A percentile compares a stretch with the other conserved stretches of the same genome.
Conservation (phyloP, 2,329 filamentous ascomycete species). For the Penicillium sp. region DNA sequence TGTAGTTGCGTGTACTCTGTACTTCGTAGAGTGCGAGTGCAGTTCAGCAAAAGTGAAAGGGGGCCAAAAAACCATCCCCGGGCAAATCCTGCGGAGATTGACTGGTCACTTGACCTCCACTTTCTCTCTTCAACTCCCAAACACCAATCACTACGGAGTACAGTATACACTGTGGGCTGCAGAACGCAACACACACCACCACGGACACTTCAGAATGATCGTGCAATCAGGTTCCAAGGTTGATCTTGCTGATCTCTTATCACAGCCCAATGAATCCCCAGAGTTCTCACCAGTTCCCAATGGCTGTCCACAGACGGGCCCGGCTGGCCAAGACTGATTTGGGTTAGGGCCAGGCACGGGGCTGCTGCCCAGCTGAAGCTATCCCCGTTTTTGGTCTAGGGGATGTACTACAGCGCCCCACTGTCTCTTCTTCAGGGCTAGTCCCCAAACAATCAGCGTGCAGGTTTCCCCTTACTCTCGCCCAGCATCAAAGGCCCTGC, state of each 20-base stretch:
- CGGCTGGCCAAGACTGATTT: background rate
- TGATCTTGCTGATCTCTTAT: background rate
- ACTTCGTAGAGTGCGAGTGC: background rate
- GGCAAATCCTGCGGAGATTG: no score
- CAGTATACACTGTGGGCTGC: no score
- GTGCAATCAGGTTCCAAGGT: background rate
- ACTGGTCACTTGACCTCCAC: background rate
- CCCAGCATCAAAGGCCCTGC: background rate
- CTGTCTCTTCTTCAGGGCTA: constrained; percentile 8
- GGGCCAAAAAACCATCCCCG: no score
- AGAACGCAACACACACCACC: no score
- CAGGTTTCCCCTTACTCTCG: constrained; percentile 23
- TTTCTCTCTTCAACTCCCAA: background rate
- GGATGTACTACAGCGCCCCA: background rate
- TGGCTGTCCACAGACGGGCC: background rate
- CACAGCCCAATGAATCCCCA: constrained; percentile 1
- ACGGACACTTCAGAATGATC: no score
- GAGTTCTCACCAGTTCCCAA: background rate
- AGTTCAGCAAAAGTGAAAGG: background rate
- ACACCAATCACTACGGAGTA: background rate
- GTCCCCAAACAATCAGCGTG: constrained; percentile 18
- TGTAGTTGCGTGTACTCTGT: no score
- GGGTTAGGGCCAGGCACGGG: constrained; percentile 22
- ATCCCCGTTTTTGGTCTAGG: constrained; percentile 6
- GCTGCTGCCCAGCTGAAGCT: constrained; percentile 8